phyloP scores from a whole-genome alignment of 208 protist genomes.

The Leishmania gerbilli region DNA sequence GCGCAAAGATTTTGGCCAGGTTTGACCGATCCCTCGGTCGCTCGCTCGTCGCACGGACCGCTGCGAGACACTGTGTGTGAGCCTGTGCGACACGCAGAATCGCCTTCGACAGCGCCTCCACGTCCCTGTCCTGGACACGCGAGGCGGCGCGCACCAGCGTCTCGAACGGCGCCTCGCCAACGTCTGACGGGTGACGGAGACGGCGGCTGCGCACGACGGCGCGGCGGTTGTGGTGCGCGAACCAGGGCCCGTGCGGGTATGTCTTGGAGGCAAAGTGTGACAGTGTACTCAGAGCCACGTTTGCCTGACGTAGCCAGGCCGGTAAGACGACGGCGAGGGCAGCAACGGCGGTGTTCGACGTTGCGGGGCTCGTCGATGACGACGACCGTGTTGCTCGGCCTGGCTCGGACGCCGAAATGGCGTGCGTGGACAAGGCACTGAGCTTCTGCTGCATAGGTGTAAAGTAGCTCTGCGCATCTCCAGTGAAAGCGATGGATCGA shows the following conservation, averaged over 20 bases:
- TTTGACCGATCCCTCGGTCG: constrained; percentile 11
- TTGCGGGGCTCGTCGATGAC: background rate
- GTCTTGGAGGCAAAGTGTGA: constrained; percentile 10
- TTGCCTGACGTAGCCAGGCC: constrained; percentile 11
- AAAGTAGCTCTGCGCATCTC: constrained; percentile 2
- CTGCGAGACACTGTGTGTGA: constrained; percentile 24
- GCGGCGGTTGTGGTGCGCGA: constrained; percentile 25
- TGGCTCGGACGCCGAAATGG: background rate
- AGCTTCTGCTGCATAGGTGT: constrained; percentile 11
- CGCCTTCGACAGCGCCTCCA: constrained; percentile 18
- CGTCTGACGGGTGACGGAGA: constrained; percentile 27
- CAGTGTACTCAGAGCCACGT: constrained; percentile 7
- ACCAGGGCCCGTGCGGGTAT: constrained; percentile 28
- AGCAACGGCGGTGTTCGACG: background rate
- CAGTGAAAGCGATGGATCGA: constrained; percentile 3
- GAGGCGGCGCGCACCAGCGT: constrained; percentile 21
- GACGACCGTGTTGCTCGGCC: background rate
- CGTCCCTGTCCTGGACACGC: constrained; percentile 20
- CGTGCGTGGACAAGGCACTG: background rate
- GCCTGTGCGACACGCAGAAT: constrained; percentile 29
- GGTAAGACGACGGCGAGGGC: background rate
- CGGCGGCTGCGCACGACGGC: constrained; percentile 24
- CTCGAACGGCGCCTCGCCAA: constrained; percentile 24
- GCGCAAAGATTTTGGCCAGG: constrained; percentile 25
- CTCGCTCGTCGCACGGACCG: constrained; percentile 18